Evolutionary conservation across 2,329 filamentous ascomycete species (phyloP), one percentile per base, ranked within the genome.

Genomic region (Alternaria sp.): DNA sequence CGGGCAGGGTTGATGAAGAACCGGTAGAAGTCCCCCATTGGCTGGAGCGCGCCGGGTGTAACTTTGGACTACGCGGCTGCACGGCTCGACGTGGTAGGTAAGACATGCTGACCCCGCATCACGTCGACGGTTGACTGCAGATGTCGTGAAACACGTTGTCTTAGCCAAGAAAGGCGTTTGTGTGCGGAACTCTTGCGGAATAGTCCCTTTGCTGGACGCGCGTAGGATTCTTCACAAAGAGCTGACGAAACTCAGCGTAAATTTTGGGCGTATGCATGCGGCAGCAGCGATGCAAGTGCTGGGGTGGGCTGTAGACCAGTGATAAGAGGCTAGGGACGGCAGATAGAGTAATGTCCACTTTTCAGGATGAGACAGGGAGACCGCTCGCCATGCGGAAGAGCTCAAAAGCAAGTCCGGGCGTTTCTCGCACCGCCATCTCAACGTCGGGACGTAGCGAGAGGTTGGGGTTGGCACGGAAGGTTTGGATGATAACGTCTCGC

Each of bases 371-470:
- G 14, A 82, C 71, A 4, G 81, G 81, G 39, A 84, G 66, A 2
- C 82, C 82, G 44, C 80, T 79, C 28, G 81, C 81, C 60, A 83
- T 75, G 59, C 82, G 80, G 72, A 79, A 84, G 7, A 84, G 76
- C 64, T 84, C 82, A 61, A 81, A 80, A 11, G 82, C 81, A 38
- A 84, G 72, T n/a, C 74, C 75, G 3, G 82, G 81, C 14, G 80
- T 82, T 28, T 81, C 80, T 47, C 80, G 76, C 49, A 84, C 77
- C 18, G 77, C 74, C 26, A 74, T 67, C 60, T 80, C 80, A n/a
- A 84, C 77, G 49, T 83, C 82, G 47, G 78, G 76, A 14, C 82
- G 81, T 38, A 76, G 77, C 2, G 79, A 81, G 7, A 84, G 72
- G 41, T 80, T 76, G 16, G 82, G 82, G 56, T 84, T 80, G 16